Evolutionary conservation across 1,139 yeast genomes (phyloP).

Genomic region (Suhomyces terraborum): DNA sequence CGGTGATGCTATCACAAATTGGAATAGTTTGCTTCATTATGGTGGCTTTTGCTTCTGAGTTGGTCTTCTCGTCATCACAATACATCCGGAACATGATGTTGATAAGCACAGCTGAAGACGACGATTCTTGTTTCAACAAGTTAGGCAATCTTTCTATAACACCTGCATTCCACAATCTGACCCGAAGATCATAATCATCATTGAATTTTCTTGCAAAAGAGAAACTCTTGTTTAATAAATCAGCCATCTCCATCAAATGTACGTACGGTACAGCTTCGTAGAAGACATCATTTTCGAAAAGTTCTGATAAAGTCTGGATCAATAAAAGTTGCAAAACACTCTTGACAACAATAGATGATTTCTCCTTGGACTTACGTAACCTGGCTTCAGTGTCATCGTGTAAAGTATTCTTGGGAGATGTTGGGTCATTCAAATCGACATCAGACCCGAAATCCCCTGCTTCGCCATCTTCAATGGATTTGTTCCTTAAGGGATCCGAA

Average conservation of each 20-base stretch:
- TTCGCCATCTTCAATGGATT: slow-evolving; percentile 22
- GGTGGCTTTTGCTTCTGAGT: slow-evolving; percentile 34
- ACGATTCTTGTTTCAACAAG: slow-evolving; percentile 85
- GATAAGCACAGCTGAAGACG: slow-evolving; percentile 85
- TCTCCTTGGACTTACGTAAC: slow-evolving; percentile 46
- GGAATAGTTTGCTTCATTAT: slow-evolving; percentile 64
- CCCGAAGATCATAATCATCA: slow-evolving; percentile 82
- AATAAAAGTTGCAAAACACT: slow-evolving; percentile 87
- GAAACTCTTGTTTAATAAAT: slow-evolving; percentile 67
- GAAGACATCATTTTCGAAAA: slow-evolving; percentile 70
- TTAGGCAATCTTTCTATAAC: slow-evolving; percentile 92
- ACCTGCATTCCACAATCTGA: slow-evolving; percentile 87
- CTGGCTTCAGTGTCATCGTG: slow-evolving; percentile 28
- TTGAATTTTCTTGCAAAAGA: slow-evolving; percentile 84
- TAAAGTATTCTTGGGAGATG: slow-evolving; percentile 13
- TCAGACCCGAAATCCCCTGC: slow-evolving; percentile 19
- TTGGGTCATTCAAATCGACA: slow-evolving; percentile 19
- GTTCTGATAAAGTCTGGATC: slow-evolving; percentile 83
- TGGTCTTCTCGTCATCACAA: slow-evolving; percentile 61
- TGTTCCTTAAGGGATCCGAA: slow-evolving; percentile 56
- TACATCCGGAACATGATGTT: slow-evolving; percentile 79
- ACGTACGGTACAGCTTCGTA: slow-evolving; percentile 69
- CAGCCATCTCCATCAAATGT: slow-evolving; percentile 60
- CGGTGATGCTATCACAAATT: slow-evolving; percentile 68
- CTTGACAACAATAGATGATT: slow-evolving; percentile 84